Percentiles rank a stretch among this genome's conserved stretches.
phyloP scores from a whole-genome alignment of 1,139 yeast genomes.

The Candida smagusa region DNA sequence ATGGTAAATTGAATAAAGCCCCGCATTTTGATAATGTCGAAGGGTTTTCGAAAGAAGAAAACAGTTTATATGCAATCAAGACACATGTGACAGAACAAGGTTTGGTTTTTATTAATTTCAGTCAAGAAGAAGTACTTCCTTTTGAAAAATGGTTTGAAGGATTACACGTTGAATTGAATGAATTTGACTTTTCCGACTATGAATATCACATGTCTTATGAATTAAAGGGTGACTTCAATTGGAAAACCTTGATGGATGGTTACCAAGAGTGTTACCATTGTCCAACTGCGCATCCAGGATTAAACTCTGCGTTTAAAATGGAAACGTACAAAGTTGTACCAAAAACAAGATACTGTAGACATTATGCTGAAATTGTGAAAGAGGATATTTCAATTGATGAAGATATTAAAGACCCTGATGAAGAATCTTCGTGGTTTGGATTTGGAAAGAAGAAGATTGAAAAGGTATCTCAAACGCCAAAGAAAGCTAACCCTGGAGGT shows the following conservation, averaged over 20 bases:
- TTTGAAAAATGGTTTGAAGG: conserved; percentile 55
- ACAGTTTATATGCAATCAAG: conserved; percentile 52
- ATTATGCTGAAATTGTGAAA: conserved; percentile 82
- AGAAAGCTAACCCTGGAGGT: conserved; percentile 51
- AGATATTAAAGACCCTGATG: conserved; percentile 77
- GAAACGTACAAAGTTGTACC: conserved; percentile 64
- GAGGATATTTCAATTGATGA: conserved; percentile 44
- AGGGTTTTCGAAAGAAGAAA: conserved; percentile 54
- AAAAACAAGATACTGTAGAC: conserved; percentile 56
- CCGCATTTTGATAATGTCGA: conserved; percentile 59
- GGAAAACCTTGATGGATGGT: conserved; percentile 68
- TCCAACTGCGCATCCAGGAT: conserved; percentile 64
- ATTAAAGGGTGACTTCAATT: conserved; percentile 58
- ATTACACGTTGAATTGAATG: conserved; percentile 48
- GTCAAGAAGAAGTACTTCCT: conserved; percentile 32
- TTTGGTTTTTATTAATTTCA: conserved; percentile 52
- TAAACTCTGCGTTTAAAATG: conserved; percentile 55
- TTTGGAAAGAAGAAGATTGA: conserved; percentile 34
- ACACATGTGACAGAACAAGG: conserved; percentile 57
- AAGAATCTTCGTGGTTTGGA: conserved; percentile 49
- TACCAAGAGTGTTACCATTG: conserved; percentile 67
- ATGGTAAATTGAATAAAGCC: conserved; percentile 55
- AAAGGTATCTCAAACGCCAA: conserved; percentile 10
- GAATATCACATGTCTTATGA: conserved; percentile 67
- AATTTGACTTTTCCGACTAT: conserved; percentile 56